phyloP scores from a whole-genome alignment of 352 stramenopile species.

The Phytophthora hibernalis region DNA sequence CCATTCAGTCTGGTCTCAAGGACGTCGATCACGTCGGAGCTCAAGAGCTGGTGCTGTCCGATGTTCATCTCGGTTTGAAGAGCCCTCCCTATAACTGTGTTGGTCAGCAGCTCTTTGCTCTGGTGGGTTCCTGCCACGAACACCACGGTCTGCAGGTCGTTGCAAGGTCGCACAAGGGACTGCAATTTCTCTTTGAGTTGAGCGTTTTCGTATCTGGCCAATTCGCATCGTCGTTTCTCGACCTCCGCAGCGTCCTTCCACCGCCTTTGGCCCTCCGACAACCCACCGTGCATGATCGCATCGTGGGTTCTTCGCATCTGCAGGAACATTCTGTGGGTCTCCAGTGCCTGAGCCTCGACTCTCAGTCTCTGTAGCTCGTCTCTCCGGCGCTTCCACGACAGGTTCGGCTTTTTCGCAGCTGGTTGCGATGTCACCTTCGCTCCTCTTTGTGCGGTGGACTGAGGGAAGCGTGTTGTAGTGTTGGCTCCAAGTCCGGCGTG shows the following conservation, averaged over 20 bases:
- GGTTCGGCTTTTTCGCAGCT: conserved; percentile 36
- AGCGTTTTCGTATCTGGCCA: conserved; percentile 5
- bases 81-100: neutral
- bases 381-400: conserved; percentile 44
- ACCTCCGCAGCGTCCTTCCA: conserved; percentile 11
- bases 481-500: conserved; percentile 8
- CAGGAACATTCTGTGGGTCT: conserved; percentile 38
- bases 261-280: conserved; percentile 17
- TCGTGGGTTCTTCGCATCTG: conserved; percentile 21
- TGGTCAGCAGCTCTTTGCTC: conserved; percentile 11
- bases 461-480: neutral
- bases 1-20: conserved; percentile 14
- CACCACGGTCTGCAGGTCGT: conserved; percentile 20
- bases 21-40: neutral
- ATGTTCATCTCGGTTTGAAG: conserved; percentile 14
- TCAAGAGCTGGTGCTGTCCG: neutral
- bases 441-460: neutral
- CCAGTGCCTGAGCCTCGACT: conserved; percentile 33
- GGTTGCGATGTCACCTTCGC: neutral
- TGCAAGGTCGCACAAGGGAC: conserved; percentile 7
- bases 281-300: neutral
- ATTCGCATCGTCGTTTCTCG: conserved; percentile 12
- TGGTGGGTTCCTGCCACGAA: conserved; percentile 6
- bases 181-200: conserved; percentile 24
- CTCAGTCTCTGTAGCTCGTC: conserved; percentile 40